These are phyloP conservation scores for Microbotryum violaceum DNA, from an alignment of 1,284 basidiomycete genomes.

Conservation along the genomic window DNA sequence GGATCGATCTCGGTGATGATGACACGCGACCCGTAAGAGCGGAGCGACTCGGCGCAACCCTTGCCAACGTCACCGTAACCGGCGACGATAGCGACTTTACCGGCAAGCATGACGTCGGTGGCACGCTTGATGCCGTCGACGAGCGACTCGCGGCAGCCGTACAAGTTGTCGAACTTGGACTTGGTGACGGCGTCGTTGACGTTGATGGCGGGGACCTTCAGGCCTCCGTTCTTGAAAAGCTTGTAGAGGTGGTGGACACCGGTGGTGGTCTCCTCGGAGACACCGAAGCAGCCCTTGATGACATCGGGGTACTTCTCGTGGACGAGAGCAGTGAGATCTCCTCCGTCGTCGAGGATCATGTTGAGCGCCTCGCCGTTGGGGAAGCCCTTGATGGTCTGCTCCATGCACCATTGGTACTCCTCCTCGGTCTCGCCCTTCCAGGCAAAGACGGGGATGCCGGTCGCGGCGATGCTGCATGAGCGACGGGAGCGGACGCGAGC, in stretches of 20 bases:
- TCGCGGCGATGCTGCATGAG: slow-evolving; percentile 72
- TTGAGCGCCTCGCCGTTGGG: slow-evolving; percentile 71
- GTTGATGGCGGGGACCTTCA: slow-evolving; percentile 98
- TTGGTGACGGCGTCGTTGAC: slow-evolving; percentile 93
- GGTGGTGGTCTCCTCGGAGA: slow-evolving; percentile 99
- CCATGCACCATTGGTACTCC: slow-evolving; percentile 91
- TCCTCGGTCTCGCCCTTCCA: slow-evolving; percentile 99
- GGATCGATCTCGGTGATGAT: slow-evolving; percentile 97
- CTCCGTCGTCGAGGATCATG: slow-evolving; percentile 99
- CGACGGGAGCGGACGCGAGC: not conserved
- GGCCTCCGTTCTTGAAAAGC: slow-evolving; percentile 86
- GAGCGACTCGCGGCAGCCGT: slow-evolving; percentile 98
- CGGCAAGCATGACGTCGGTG: slow-evolving; percentile 99
- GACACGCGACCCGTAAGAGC: slow-evolving; percentile 93
- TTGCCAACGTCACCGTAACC: slow-evolving; percentile 99
- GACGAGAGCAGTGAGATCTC: slow-evolving; percentile 89
- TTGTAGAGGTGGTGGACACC: slow-evolving; percentile 99
- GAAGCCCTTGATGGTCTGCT: slow-evolving; percentile 78
- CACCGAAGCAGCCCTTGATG: slow-evolving; percentile 63
- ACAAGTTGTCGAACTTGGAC: slow-evolving; percentile 86
- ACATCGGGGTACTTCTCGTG: slow-evolving; percentile 94
- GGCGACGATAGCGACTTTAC: slow-evolving; percentile 97
- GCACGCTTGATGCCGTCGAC: slow-evolving; percentile 99
- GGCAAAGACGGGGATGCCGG: slow-evolving; percentile 95
- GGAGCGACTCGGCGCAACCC: slow-evolving; percentile 95